Evolutionary conservation across 176 grass and related monocot species (phyloP).

Genomic region (Oryza australiensis): DNA sequence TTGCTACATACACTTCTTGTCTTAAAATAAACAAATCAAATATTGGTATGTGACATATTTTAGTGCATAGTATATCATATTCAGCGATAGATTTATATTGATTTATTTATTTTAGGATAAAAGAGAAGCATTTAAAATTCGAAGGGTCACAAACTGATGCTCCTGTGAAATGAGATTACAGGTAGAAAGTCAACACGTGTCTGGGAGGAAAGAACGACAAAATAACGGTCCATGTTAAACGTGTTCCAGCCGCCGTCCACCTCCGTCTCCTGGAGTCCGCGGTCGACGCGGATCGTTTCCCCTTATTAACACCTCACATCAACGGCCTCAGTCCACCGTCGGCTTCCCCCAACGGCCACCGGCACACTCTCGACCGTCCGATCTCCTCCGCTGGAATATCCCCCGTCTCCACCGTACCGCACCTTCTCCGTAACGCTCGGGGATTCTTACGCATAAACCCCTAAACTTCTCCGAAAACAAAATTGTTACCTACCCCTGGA

Average conservation of each 20-base stretch:
- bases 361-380: constrained; percentile 24
- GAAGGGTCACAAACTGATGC: too few relatives aligned
- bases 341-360: background rate
- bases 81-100: too few relatives aligned
- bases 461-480: fast-evolving
- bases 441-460: fast-evolving
- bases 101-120: too few relatives aligned
- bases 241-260: constrained; percentile 27
- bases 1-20: too few relatives aligned
- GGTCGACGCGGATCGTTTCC: constrained; percentile 1
- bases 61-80: too few relatives aligned
- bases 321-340: background rate
- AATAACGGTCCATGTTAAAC: constrained; percentile 15
- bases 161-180: background rate
- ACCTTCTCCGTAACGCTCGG: constrained; percentile 9
- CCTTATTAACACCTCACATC: constrained; percentile 7
- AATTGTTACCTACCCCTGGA: fast-evolving
- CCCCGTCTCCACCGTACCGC: background rate
- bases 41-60: too few relatives aligned
- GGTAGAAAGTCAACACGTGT: background rate
- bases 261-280: constrained; percentile 22
- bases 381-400: constrained; percentile 45
- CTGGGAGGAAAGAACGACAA: background rate
- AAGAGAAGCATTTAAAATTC: too few relatives aligned
- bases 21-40: too few relatives aligned